Evolutionary conservation across 257 asterid genomes (phyloP), one percentile per base, ranked within the genome.

Genomic region (Plantago major): DNA sequence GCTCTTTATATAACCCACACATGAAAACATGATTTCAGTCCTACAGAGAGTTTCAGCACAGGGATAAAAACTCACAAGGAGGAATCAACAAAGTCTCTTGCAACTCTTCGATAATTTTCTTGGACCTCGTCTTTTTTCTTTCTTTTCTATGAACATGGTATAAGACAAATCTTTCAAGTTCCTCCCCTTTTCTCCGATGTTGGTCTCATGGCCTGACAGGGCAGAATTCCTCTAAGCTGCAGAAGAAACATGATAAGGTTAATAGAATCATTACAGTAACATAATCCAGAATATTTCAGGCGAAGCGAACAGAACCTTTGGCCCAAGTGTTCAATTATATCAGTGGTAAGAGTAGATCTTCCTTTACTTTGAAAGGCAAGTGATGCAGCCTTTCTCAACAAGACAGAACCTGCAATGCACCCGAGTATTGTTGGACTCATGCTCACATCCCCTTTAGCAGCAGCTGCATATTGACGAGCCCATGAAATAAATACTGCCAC

Each of bases 241-340:
- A 73, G 42, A 53, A 59, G 18, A 38, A 14, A 53, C 43, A 30
- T 56, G 46, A 28, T 7, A 5, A 17, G 28, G 6, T 50, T 40
- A 65, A 70, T 61, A 63, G 46, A 1, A 37, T 37, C 12, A 55
- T 17, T 7, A 52, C 6, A 17, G 18, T 7, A 47, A 48, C 53
- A 10, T 10, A 52, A 7, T 11, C 22, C 22, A 52, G 40, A 22
- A 11, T 4, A 5, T 18, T 52, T 52, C 38, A 33, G 19, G 10
- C 10, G 7, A 62, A 17, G 49, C 37, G 51, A 63, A 13, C 16
- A 11, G 15, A 92, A 95, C 97, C 87, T 73, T 58, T 62, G 64
- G n/a, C 96, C 99, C 81, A 93, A 69, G 81, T 80, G 84, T 55
- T 89, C 85, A 6, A 89, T 93, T 76, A 89, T 93, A 74, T 89